Percentiles rank a stretch among this genome's conserved stretches.
Evolutionary conservation across 345 rosid genomes (phyloP).

Genomic region (Geranium brycei): DNA sequence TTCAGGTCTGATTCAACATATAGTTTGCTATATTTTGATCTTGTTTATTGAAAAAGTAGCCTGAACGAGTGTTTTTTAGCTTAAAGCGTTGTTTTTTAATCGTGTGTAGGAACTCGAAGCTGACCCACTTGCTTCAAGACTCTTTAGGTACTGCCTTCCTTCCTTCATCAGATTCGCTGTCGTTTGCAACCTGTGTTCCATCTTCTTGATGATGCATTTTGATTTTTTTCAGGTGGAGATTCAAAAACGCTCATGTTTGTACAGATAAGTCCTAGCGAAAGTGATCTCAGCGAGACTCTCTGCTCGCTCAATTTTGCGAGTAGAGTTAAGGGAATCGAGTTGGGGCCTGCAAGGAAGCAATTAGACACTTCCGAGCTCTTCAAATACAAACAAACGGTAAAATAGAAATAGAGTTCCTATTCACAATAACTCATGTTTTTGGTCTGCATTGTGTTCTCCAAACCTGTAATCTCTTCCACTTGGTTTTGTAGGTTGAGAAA

Average conservation of each 20-base stretch:
- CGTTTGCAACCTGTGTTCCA: background rate
- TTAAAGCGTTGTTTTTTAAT: constrained; percentile 2
- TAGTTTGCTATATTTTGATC: background rate
- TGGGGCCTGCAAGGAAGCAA: constrained; percentile 85
- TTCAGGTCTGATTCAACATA: constrained; percentile 41
- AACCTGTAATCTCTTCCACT: constrained; percentile 1
- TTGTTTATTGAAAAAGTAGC: background rate
- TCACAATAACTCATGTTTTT: background rate
- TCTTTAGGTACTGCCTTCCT: constrained; percentile 50
- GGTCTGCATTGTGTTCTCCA: background rate
- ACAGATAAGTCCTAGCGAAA: constrained; percentile 87
- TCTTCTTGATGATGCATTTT: background rate
- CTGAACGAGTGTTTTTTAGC: background rate
- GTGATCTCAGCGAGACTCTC: constrained; percentile 65
- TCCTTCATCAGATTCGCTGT: background rate
- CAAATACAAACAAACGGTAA: constrained; percentile 81
- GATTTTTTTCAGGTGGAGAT: constrained; percentile 67
- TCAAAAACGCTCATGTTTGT: constrained; percentile 93
- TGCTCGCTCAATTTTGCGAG: constrained; percentile 95
- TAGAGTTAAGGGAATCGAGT: constrained; percentile 88
- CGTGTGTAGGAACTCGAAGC: constrained; percentile 86
- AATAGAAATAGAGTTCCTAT: background rate
- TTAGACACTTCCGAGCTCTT: constrained; percentile 60
- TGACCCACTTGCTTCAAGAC: constrained; percentile 92
- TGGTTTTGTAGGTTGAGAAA: constrained; percentile 46